Evolutionary conservation across 2,329 filamentous ascomycete species (phyloP).

Genomic region (Colletotrichum echinochloae): DNA sequence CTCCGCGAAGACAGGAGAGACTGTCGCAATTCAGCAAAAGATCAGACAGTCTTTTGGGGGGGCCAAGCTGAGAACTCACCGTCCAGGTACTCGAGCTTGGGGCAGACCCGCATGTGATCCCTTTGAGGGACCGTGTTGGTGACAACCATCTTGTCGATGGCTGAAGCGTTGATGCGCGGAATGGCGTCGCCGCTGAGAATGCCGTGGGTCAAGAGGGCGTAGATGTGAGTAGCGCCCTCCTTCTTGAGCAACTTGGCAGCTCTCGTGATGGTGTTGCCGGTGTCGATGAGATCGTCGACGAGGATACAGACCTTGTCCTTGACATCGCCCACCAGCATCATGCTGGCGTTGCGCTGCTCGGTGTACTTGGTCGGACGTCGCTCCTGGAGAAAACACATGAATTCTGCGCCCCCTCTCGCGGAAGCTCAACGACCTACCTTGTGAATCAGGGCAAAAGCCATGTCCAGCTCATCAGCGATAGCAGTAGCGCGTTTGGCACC

Average conservation of each 20-base stretch:
- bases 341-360: conserved; percentile 90
- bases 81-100: conserved; percentile 92
- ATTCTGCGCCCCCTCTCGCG: not conserved
- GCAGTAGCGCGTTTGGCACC: conserved; percentile 96
- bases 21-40: conserved; percentile 31
- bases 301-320: conserved; percentile 85
- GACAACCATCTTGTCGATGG: conserved; percentile 92
- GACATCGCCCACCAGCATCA: conserved; percentile 95
- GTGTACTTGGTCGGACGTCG: conserved; percentile 88
- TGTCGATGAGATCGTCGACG: conserved; percentile 94
- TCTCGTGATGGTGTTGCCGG: conserved; percentile 95
- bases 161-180: conserved; percentile 90
- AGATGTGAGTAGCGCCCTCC: conserved; percentile 91
- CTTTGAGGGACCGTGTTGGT: conserved; percentile 95
- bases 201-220: conserved; percentile 93
- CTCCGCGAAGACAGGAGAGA: conserved; percentile 93
- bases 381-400: conserved; percentile 67
- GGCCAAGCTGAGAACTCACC: conserved; percentile 47
- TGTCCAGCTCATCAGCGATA: conserved; percentile 91
- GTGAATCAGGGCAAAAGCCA: conserved; percentile 98
- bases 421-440: conserved; percentile 72
- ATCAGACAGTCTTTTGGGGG: no score
- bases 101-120: conserved; percentile 80
- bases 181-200: conserved; percentile 96
- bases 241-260: conserved; percentile 97